Base-by-base conservation (phyloP, 176 grass and related monocot species). In the Eremochloa ophiuroides region DNA sequence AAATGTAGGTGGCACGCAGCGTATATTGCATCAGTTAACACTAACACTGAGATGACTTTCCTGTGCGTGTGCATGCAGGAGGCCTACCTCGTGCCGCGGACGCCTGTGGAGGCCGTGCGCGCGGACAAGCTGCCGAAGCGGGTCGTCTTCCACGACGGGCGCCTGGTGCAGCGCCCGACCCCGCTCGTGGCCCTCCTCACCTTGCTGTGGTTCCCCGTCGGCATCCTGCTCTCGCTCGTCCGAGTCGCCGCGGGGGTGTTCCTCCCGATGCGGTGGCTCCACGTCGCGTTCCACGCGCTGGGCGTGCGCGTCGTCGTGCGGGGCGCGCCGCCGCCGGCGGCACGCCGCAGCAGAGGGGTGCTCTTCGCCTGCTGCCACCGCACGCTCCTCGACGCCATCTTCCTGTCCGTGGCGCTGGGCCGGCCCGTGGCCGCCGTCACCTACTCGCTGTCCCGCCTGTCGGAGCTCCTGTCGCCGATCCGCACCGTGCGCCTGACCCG, bases 61-160 rank as follows among this genome's bases (percentile, higher is more conserved):
- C 14, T 63, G 14, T 7, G 8, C 0, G 15, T 17, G 1, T 4
- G 17, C 14, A 35, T 10, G 77, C 90, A 95, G 90, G 84, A 89
- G 81, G 80, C 73, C 11, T 75, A 84, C 69, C 55, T 85, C 1
- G 85, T 88, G 9, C 81, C 90, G 2, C 41, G 42, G 35, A 71
- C 80, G 26, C 71, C 29, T 20, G 86, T 77, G 68, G 63, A 76
- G 8, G 80, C 86, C 48, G 77, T 81, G 29, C 83, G 35, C n/a
- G 74, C 63, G 61, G 66, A 91, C 67, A 34, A 85, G 30, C 85
- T 92, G 40, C 88, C 37, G 4, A 93, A 80, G 76, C 91, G 86
- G 66, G 31, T 97, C 53, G 26, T 97, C 55, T 93, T 97, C 86
- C 94, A 97, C 66, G 94, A 97, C 20, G 88, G 91, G 6, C 87